A percentile compares a stretch with the other conserved stretches of the same genome.
Evolutionary conservation across 2,329 filamentous ascomycete genomes (phyloP).

Genomic region (Calcarisporium arbuscula): DNA sequence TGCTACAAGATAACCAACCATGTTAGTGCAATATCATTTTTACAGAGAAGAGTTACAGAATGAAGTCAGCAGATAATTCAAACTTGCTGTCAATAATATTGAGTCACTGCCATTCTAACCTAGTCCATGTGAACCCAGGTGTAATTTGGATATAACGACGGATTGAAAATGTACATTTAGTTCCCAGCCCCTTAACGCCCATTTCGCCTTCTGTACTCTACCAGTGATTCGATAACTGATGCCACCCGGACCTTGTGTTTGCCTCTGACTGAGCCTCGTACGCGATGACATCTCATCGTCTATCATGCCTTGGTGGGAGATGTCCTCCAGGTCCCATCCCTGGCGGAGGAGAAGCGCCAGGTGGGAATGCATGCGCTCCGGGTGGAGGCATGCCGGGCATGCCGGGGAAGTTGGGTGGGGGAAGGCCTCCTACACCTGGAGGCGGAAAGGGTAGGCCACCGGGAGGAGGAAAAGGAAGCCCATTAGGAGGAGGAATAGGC

Average conservation of each 20-base stretch:
- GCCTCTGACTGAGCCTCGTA: not conserved
- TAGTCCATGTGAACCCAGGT: no score
- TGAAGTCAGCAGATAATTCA: no score
- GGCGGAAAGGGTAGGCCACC: constrained; percentile 19
- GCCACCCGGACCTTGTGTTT: no score
- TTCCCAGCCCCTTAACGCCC: constrained; percentile 28
- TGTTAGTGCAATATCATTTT: no score
- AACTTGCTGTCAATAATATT: no score
- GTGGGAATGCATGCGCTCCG: constrained; percentile 35
- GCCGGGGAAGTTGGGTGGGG: constrained; percentile 23
- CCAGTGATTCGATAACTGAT: no score
- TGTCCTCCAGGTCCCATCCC: constrained; percentile 30
- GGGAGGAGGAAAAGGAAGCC: constrained; percentile 37
- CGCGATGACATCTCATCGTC: constrained; percentile 21
- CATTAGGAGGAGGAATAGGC: constrained; percentile 26
- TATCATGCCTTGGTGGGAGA: constrained; percentile 32
- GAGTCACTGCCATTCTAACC: no score
- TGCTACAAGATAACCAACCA: no score
- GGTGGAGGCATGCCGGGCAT: constrained; percentile 32
- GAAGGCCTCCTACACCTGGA: constrained; percentile 18
- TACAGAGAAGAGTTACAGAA: no score
- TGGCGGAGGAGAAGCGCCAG: constrained; percentile 23
- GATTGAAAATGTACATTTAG: no score
- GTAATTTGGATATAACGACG: no score
- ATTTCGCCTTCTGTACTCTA: constrained; percentile 23